These are phyloP conservation scores for Hordeum vulgare DNA, from an alignment of 176 grass and related monocot species.

Conservation along the genomic window DNA sequence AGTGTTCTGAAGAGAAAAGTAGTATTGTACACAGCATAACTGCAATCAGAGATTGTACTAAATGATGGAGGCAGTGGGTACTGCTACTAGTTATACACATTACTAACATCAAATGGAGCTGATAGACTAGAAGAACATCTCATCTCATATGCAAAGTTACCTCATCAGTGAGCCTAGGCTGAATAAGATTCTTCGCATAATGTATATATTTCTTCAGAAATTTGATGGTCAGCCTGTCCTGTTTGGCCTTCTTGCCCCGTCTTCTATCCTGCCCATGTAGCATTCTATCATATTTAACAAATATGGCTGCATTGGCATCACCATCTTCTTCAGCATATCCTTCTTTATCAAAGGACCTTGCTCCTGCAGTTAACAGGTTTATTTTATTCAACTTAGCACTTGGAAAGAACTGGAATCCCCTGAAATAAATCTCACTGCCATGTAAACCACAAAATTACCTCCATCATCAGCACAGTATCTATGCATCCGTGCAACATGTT, in stretches of 20 bases:
- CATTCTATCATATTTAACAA: slow-evolving; percentile 95
- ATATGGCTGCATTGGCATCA: slow-evolving; percentile 61
- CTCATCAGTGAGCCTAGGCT: slow-evolving; percentile 93
- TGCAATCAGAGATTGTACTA: not conserved
- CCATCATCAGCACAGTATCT: slow-evolving; percentile 91
- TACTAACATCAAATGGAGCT: not conserved
- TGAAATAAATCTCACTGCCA: slow-evolving; percentile 10
- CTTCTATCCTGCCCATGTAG: slow-evolving; percentile 96
- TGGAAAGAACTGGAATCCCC: not conserved
- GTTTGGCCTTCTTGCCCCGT: slow-evolving; percentile 71
- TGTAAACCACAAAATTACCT: slow-evolving; percentile 43
- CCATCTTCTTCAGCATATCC: slow-evolving; percentile 81
- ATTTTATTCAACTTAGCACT: slow-evolving; percentile 1
- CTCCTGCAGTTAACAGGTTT: slow-evolving; percentile 33
- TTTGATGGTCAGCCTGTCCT: slow-evolving; percentile 83
- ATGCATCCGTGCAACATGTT: slow-evolving; percentile 93
- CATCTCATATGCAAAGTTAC: slow-evolving; percentile 29
- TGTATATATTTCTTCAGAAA: slow-evolving; percentile 99
- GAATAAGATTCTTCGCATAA: slow-evolving; percentile 93
- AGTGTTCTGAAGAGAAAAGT: too few relatives aligned
- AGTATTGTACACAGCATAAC: not conserved
- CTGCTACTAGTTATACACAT: not conserved
- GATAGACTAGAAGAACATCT: not conserved
- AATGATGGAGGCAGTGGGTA: not conserved
- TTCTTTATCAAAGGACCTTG: slow-evolving; percentile 50